Base-by-base conservation (phyloP, 139 green algal genomes). In the Pleodorina starrii region DNA sequence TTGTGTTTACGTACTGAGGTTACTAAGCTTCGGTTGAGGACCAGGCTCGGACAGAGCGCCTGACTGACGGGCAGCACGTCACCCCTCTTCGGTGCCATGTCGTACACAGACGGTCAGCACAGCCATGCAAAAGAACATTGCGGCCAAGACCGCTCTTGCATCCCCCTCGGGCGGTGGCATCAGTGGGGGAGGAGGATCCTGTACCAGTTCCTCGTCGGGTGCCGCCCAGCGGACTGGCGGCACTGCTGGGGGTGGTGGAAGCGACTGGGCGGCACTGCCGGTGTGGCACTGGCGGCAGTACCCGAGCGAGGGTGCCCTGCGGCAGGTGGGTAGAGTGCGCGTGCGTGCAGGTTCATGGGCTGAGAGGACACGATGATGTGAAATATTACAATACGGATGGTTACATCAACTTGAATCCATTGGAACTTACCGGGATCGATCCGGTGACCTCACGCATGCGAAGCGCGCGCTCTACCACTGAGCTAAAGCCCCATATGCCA, bases 211-310 rank as follows among this genome's bases (percentile, higher is more conserved):
- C n/a, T n/a, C 48, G 48, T 57, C 38, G 5, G 38, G 19, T 11
- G 38, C 38, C 36, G 38, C 10, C 40, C n/a, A n/a, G n/a, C n/a
- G n/a, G n/a, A n/a, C 51, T 14, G 51, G 51, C 17, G 51, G 51
- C 17, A 17, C 51, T 60, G 51, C 51, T 60, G 51, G 14, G 17
- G 17, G 17, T 60, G 51, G 14, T 60, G 51, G 51, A 60, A 60
- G 51, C 14, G 51, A 60, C 14, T n/a, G n/a, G n/a, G 71, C 19
- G 48, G 48, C 48, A 6, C 16, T 71, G 25, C 74, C 74, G 9
- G 44, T 1, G 0, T 82, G 74, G 74, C 74, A 82, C 44, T 82
- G 74, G 74, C 43, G 43, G 27, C 27, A 63, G 5, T 82, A 82
- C 44, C 74, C 74, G 27, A 38, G 74, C 1, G 74, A 66, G 25